Evolutionary conservation across 2,329 filamentous ascomycete genomes (phyloP).

Genomic region (Myriosclerotinia duriaeana): DNA sequence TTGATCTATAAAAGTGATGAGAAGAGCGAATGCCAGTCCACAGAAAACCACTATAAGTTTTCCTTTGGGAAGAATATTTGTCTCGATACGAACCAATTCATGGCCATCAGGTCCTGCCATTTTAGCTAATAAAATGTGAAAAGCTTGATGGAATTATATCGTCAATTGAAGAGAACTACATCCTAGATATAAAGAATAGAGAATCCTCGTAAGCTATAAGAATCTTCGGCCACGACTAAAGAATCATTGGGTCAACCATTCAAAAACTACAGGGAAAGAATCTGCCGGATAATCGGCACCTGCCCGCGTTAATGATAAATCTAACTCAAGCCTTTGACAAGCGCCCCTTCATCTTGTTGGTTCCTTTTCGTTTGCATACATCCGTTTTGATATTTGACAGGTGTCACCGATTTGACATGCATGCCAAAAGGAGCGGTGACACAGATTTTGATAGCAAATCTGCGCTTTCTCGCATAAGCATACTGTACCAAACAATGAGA

Average conservation of each 20-base stretch:
- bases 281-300: conserved; percentile 20
- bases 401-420: conserved; percentile 7
- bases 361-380: conserved; percentile 1
- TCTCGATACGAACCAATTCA: conserved; percentile 48
- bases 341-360: conserved; percentile 10
- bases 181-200: not conserved
- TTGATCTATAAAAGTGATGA: conserved; percentile 51
- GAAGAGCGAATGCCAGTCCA: conserved; percentile 52
- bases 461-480: not conserved
- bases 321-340: not conserved
- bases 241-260: conserved; percentile 1
- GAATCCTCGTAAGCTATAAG: not conserved
- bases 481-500: not conserved
- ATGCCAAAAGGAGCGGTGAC: not conserved
- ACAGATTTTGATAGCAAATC: not conserved
- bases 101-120: conserved; percentile 28
- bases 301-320: conserved; percentile 4
- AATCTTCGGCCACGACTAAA: conserved; percentile 11
- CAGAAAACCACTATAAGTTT: conserved; percentile 53
- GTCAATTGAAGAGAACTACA: not conserved
- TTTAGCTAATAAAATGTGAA: not conserved
- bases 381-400: conserved; percentile 9
- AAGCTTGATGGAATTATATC: not conserved
- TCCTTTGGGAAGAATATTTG: conserved; percentile 54
- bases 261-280: conserved; percentile 4